Evolutionary conservation across 2,329 filamentous ascomycete genomes (phyloP), one percentile per base, ranked within the genome.

Genomic region (Ophiosphaerella korrae): DNA sequence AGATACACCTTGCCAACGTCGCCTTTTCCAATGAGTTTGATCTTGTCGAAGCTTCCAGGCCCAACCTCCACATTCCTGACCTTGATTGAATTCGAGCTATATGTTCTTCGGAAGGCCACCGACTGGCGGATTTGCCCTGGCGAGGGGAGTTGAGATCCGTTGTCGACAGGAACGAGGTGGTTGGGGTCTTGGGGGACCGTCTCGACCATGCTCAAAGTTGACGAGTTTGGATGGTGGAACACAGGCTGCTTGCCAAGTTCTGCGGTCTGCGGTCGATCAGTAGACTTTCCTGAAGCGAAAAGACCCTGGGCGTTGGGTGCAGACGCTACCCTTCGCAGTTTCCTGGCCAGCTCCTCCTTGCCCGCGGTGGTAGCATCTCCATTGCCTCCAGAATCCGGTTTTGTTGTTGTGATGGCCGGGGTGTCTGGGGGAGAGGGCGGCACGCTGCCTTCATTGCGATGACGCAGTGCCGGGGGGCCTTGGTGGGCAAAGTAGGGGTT

Each of bases 41-140:
- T 97, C 84, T 99, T 99, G 81, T 99, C 94, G 67, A 99, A 99
- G 73, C 93, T 97, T 56, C 89, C 83, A 0, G 94, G 94, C 0
- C 92, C 90, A 32, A 99, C 94, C 76, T 99, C 94, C 41, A 99
- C 94, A 72, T 96, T 92, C 66, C 94, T 86, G 61, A 97, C 90
- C 77, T 99, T 99, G 81, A 99, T 99, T 35, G 94, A 97, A 75
- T 97, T 99, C 61, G 93, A 97, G 76, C 94, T 97, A 75, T 99
- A 99, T 2, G 94, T 99, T 72, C 94, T 85, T 67, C 94, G 84
- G 77, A 97, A 99, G 16, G 90, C 86, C 42, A 90, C 81, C 14
- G 85, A 76, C 60, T 83, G 81, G 49, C 82, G 82, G 58, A 87
- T 84, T 64, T 86, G 84, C 45, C 84, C 84, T 4, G 88, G 86